These are phyloP conservation scores for Auricularia cornea DNA, from an alignment of 768 basidiomycete genomes.

Conservation along the genomic window DNA sequence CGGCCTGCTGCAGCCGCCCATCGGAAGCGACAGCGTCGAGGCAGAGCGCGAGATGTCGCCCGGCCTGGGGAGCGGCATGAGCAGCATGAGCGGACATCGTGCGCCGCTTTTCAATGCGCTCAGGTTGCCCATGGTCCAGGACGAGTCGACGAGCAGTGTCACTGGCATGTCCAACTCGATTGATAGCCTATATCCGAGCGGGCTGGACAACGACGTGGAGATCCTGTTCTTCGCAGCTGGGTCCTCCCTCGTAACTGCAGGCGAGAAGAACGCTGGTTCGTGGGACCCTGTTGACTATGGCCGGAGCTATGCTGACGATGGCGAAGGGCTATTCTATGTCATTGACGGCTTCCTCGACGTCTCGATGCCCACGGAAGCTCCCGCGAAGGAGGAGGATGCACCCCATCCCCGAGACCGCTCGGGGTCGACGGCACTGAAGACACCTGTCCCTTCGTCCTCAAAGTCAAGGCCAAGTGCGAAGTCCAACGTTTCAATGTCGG, in stretches of 20 bases:
- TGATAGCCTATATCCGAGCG: slow-evolving; percentile 56
- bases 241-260: slow-evolving; percentile 76
- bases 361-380: slow-evolving; percentile 49
- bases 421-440: background rate
- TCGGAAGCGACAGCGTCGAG: slow-evolving; percentile 6
- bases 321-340: slow-evolving; percentile 77
- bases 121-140: slow-evolving; percentile 19
- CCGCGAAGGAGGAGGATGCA: slow-evolving; percentile 2
- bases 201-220: slow-evolving; percentile 93
- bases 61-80: slow-evolving; percentile 13
- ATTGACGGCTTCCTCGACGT: slow-evolving; percentile 97
- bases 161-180: slow-evolving; percentile 16
- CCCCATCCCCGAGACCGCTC: background rate
- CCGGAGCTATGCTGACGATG: background rate
- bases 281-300: background rate
- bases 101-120: slow-evolving; percentile 48
- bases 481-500: background rate
- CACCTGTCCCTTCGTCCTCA: background rate
- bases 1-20: slow-evolving; percentile 79
- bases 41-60: slow-evolving; percentile 17
- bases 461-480: background rate
- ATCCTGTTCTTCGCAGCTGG: slow-evolving; percentile 90
- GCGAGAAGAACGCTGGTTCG: slow-evolving; percentile 78
- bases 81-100: slow-evolving; percentile 9
- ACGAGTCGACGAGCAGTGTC: background rate